Conservation (phyloP, 768 basidiomycete species). For the Tricholoma terreum region DNA sequence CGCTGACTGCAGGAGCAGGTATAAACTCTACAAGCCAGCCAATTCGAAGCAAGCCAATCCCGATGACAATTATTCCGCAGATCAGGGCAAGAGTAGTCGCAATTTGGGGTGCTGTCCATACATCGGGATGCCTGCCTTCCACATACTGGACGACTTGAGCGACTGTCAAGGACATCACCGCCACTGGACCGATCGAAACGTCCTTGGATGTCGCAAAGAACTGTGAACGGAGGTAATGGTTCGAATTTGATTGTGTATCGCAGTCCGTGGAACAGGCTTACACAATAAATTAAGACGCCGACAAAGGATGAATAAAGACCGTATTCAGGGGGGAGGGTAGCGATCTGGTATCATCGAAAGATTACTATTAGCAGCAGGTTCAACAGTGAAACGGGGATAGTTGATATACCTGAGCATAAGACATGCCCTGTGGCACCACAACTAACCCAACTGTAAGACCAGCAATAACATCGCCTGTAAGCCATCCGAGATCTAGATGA, state of each 20-base stretch:
- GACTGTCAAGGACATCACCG: conserved; percentile 93
- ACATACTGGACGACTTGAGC: conserved; percentile 77
- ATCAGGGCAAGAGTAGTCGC: conserved; percentile 84
- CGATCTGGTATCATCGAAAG: conserved; percentile 50
- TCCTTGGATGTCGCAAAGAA: conserved; percentile 98
- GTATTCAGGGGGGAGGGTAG: conserved; percentile 81
- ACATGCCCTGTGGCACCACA: conserved; percentile 92
- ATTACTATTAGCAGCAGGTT: neutral
- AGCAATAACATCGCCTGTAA: conserved; percentile 84
- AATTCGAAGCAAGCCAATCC: conserved; percentile 81
- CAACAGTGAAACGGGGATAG: neutral
- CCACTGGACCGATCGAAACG: conserved; percentile 98
- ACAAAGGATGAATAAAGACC: conserved; percentile 94
- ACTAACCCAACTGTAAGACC: conserved; percentile 95
- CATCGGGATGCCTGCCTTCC: conserved; percentile 45
- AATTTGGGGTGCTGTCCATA: conserved; percentile 69
- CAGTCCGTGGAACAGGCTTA: conserved; percentile 32
- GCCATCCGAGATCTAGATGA: conserved; percentile 68
- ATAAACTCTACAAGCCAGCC: conserved; percentile 98
- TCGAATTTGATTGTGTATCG: neutral
- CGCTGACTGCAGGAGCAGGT: conserved; percentile 77
- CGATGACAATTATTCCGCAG: conserved; percentile 88
- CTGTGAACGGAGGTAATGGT: conserved; percentile 30
- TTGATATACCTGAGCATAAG: conserved; percentile 65
- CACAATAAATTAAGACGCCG: conserved; percentile 81